Conservation (phyloP, 176 grass and related monocot species). For the Avena insularis region DNA sequence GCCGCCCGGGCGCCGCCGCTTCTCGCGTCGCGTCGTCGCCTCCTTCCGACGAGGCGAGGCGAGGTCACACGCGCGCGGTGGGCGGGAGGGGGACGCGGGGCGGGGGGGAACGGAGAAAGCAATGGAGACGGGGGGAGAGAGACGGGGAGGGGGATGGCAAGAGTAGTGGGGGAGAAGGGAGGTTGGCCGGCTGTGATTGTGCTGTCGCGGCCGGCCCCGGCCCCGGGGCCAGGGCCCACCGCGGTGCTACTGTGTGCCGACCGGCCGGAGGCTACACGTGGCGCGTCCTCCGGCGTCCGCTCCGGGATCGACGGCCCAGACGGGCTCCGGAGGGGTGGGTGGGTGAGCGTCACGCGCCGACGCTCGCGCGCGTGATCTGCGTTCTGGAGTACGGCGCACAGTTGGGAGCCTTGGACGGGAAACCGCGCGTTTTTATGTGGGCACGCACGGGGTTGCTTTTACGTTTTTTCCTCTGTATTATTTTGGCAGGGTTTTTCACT, state of each 20-base stretch:
- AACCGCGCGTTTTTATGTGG: background rate
- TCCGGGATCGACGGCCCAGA: background rate
- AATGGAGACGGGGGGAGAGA: slow-evolving; percentile 5
- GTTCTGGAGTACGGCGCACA: background rate
- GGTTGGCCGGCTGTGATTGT: slow-evolving; percentile 45
- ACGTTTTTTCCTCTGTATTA: too few species aligned
- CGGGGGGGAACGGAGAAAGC: background rate
- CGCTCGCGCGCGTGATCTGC: background rate
- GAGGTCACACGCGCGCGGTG: slow-evolving; percentile 14
- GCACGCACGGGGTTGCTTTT: background rate
- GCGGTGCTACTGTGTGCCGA: background rate
- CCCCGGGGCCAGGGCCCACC: background rate
- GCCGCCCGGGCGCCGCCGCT: background rate
- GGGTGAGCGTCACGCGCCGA: slow-evolving; percentile 10
- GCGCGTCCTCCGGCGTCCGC: background rate
- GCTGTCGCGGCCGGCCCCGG: slow-evolving; percentile 45
- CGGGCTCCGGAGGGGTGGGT: background rate
- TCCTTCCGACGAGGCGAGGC: background rate
- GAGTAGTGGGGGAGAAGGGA: slow-evolving; percentile 27
- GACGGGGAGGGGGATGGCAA: slow-evolving; percentile 25
- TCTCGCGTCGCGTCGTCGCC: slow-evolving; percentile 18
- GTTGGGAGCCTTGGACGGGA: slow-evolving; percentile 13
- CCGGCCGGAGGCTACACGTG: background rate
- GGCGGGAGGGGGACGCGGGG: background rate
- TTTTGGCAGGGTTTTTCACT: too few species aligned